Base-by-base conservation (phyloP, 352 stramenopile species). In the Globisporangium parvum region DNA sequence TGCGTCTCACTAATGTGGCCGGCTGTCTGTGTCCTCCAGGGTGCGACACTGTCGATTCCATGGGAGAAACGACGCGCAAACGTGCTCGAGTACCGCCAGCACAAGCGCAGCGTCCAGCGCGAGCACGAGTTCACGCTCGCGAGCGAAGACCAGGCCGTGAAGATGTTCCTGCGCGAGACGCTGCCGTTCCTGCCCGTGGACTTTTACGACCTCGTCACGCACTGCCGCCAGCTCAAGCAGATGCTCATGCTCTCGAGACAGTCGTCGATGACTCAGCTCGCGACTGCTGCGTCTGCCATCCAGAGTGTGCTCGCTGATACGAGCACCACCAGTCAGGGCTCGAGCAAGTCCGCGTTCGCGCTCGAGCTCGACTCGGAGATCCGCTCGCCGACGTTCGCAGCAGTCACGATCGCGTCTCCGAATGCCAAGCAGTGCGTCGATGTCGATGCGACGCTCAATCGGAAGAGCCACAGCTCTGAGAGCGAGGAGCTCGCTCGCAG, bases 141-240 rank as follows among this genome's bases (percentile, higher is more conserved):
- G 26, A 89, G 80, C 46, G 82, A 93, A 52, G 59, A 81, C 18
- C 57, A 82, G 31, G 73, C 82, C 1, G 70, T 88, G 21, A 71
- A 67, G 35, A 55, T 50, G 3, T 88, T 85, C 41, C 39, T 93
- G 44, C 55, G 57, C 20, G 69, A 87, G 23, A 66, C 85, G 53
- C 53, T 91, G 28, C 76, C 82, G 47, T 91, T 93, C 47, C 62
- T 93, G 51, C 80, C 82, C 2, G 62, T 85, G n/a, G 80, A 87
- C 55, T 93, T 93, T 48, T 88, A 89, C 42, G 76, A 87, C 21
- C 67, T 93, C 24, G 68, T 91, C 12, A 68, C 63, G 10, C 58
- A 91, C 2, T 90, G 82, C 21, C 66, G 81, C 9, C 75, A 85
- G 46, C 52, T 91, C 45, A 55, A 56, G 49, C 56, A 62, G 10